Conservation (phyloP, 306 rosid species). For the Nissolia schottii region DNA sequence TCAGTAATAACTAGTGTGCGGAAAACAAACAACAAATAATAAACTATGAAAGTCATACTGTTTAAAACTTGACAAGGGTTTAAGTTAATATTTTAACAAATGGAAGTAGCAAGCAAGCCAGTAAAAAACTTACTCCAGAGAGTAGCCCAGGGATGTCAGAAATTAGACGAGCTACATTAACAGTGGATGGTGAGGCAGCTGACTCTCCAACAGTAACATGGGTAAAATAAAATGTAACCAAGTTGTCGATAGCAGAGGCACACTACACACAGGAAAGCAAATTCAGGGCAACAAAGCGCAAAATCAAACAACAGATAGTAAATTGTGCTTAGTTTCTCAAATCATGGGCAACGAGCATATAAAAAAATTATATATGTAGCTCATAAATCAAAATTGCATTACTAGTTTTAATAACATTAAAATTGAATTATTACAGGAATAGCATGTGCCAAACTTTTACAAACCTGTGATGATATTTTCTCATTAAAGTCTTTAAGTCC, state of each 20-base stretch:
- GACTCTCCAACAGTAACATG: constrained; percentile 68
- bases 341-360: background rate
- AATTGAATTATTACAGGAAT: background rate
- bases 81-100: background rate
- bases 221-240: constrained; percentile 79
- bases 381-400: background rate
- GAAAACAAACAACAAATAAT: background rate
- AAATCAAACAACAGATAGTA: background rate
- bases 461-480: constrained; percentile 77
- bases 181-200: constrained; percentile 49
- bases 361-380: background rate
- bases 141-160: constrained; percentile 62
- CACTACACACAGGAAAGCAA: constrained; percentile 45
- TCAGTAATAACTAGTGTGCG: background rate
- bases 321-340: background rate
- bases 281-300: background rate
- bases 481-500: constrained; percentile 86
- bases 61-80: background rate
- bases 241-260: constrained; percentile 73
- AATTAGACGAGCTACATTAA: constrained; percentile 52
- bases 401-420: background rate
- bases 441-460: constrained; percentile 9
- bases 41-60: background rate
- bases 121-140: constrained; percentile 60
- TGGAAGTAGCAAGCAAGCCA: background rate